Evolutionary conservation across 129 eudicot species (phyloP), one percentile per base, ranked within the genome.

Genomic region (Helianthus tuberosus): DNA sequence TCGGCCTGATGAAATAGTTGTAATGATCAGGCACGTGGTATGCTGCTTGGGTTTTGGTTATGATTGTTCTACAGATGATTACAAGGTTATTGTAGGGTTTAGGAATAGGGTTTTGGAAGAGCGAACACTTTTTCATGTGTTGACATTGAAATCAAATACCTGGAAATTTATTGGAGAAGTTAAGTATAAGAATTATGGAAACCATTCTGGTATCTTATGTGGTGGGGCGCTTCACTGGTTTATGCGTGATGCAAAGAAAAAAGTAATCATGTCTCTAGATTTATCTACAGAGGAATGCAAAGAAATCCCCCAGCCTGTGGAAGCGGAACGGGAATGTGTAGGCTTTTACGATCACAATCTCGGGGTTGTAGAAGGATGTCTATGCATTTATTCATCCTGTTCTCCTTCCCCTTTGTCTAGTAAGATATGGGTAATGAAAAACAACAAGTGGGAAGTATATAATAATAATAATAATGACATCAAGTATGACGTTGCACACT

Each of bases 321-420:
- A 20, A 55, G 8, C 5, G 12, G 32, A 3, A 55, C 23, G 20
- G 8, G 61, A 17, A 16, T 2, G 13, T 55, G 35, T 1, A 7
- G 4, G 3, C 62, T 20, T 17, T 9, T 55, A 16, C 3, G 32
- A 55, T 55, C 35, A 55, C 4, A 55, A 32, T 1, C 62, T 55
- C 29, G 62, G 32, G 29, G 62, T 55, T 55, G 20, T 55, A 16
- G 62, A 16, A 55, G 62, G 20, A 55, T 55, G 62, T 55, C 62
- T 55, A 8, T 55, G 32, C 62, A 55, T 55, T 16, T 55, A 17
- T 15, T 15, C 11, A 52, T 0, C 5, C 58, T 5, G 0, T 54
- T 54, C 32, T 4, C 7, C 54, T 49, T 49, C 8, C 17, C 54
- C 13, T 15, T 7, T 53, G 27, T 55, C 32, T 55, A 20, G 62